Conservation (phyloP, 2,329 filamentous ascomycete genomes). For the Podosphaera fusca region DNA sequence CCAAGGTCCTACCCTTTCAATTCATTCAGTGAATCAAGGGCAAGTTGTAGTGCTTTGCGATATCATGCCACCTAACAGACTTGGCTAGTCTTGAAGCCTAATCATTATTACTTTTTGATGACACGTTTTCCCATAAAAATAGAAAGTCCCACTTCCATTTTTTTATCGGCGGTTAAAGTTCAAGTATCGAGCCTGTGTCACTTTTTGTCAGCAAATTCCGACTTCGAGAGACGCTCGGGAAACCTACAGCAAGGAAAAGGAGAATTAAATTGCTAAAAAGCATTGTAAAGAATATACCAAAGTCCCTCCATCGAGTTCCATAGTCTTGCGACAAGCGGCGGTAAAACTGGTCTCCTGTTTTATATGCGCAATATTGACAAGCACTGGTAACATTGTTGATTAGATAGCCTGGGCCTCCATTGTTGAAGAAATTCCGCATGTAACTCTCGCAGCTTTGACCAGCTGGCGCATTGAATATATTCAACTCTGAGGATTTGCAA, state of each 20-base stretch:
- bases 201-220: neutral
- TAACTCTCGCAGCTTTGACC: conserved; percentile 52
- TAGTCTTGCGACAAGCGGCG: conserved; percentile 41
- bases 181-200: conserved; percentile 17
- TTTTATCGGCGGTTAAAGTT: conserved; percentile 23
- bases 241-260: conserved; percentile 25
- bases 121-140: no score
- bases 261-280: conserved; percentile 54
- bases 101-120: no score
- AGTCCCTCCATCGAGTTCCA: conserved; percentile 51
- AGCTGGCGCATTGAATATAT: conserved; percentile 40
- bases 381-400: conserved; percentile 36
- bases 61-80: no score
- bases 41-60: no score
- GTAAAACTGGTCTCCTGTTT: conserved; percentile 63
- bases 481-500: conserved; percentile 39
- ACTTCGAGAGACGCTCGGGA: neutral
- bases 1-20: no score
- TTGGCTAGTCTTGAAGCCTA: no score
- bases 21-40: no score
- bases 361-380: conserved; percentile 68
- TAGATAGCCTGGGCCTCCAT: conserved; percentile 50
- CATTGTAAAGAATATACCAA: conserved; percentile 59
- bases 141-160: neutral
- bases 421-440: conserved; percentile 46